phyloP scores from a whole-genome alignment of 73 alveolate species.

The Stentor coeruleus region DNA sequence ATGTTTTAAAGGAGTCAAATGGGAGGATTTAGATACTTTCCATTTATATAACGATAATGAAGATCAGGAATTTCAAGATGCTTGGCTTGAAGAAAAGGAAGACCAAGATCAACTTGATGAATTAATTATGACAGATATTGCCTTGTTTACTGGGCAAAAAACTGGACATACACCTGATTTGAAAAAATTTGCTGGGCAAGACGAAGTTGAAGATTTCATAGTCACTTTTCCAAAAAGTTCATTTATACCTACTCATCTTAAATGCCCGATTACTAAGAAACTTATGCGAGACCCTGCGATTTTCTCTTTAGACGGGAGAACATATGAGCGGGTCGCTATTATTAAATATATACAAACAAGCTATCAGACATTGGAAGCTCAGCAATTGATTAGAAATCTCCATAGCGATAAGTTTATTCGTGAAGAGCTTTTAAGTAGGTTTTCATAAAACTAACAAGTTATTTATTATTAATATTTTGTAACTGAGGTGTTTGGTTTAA shows the following conservation, averaged over 20 bases:
- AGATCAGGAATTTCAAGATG: background rate
- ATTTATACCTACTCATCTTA: background rate
- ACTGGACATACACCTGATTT: background rate
- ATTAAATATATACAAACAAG: background rate
- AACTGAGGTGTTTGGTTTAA: too few species aligned
- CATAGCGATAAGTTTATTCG: background rate
- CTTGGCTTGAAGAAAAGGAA: constrained; percentile 4
- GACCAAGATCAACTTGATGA: background rate
- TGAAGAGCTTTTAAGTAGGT: background rate
- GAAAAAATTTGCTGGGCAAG: background rate
- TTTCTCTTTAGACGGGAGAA: background rate
- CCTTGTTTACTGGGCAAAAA: background rate
- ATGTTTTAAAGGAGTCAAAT: constrained; percentile 7
- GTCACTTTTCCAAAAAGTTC: background rate
- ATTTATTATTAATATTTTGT: too few species aligned
- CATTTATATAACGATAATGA: background rate
- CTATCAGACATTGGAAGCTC: background rate
- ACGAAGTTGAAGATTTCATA: background rate
- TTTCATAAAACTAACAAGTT: too few species aligned
- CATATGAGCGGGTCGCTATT: background rate
- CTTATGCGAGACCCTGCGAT: constrained; percentile 10
- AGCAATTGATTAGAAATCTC: background rate
- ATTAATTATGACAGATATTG: background rate
- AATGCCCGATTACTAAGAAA: background rate
- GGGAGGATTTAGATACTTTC: constrained; percentile 19